Conservation (phyloP, 2,329 filamentous ascomycete genomes). For the Trichoderma afroharzianum region DNA sequence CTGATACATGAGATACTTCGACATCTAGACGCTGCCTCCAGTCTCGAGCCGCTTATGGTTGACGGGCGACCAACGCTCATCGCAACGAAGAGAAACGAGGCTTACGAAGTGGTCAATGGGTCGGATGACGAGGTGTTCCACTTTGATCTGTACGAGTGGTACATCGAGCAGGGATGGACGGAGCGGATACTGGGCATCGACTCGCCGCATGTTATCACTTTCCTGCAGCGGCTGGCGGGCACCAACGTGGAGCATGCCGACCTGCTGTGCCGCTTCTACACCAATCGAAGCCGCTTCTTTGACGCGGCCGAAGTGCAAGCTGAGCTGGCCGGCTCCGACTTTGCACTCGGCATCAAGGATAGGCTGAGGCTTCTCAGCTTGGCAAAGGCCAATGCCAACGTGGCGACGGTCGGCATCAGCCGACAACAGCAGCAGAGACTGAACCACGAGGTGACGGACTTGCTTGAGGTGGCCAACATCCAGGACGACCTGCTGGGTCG, state of each 20-base stretch:
- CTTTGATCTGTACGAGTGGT: slow-evolving; percentile 97
- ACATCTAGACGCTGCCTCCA: slow-evolving; percentile 69
- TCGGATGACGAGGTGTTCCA: slow-evolving; percentile 94
- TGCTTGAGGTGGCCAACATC: slow-evolving; percentile 90
- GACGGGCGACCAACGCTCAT: slow-evolving; percentile 76
- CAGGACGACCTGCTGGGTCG: slow-evolving; percentile 87
- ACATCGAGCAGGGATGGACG: slow-evolving; percentile 77
- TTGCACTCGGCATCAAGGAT: slow-evolving; percentile 73
- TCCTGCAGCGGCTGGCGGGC: slow-evolving; percentile 72
- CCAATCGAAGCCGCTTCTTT: slow-evolving; percentile 77
- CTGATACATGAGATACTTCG: slow-evolving; percentile 81
- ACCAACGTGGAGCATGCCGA: slow-evolving; percentile 77
- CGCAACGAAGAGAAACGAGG: slow-evolving; percentile 77
- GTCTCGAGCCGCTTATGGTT: slow-evolving; percentile 64
- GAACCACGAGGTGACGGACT: slow-evolving; percentile 76
- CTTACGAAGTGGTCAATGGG: slow-evolving; percentile 83
- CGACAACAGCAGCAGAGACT: slow-evolving; percentile 81
- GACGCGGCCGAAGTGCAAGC: slow-evolving; percentile 85
- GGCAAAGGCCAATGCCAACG: slow-evolving; percentile 89
- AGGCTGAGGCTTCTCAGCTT: slow-evolving; percentile 86
- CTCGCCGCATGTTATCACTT: slow-evolving; percentile 81
- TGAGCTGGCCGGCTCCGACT: slow-evolving; percentile 77
- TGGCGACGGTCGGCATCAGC: slow-evolving; percentile 70
- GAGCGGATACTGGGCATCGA: slow-evolving; percentile 82
- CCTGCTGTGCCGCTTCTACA: slow-evolving; percentile 88